Evolutionary conservation across 2,329 filamentous ascomycete genomes (phyloP).

Genomic region (Fusarium camptoceras): DNA sequence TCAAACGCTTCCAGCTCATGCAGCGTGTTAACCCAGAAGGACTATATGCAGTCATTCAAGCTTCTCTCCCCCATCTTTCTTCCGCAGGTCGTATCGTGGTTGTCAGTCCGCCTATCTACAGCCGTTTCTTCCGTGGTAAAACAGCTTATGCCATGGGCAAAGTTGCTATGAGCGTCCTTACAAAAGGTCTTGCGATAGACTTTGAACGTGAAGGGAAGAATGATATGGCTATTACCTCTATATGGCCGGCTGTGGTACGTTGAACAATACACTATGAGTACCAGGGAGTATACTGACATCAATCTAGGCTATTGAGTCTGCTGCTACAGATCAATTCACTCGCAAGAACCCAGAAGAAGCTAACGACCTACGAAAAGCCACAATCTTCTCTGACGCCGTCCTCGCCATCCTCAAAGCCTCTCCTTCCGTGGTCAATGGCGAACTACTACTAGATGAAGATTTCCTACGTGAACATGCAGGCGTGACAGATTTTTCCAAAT

Average conservation of each 20-base stretch:
- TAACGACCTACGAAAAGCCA: slow-evolving; percentile 73
- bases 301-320: slow-evolving; percentile 75
- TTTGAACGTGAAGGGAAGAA: slow-evolving; percentile 73
- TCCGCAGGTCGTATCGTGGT: slow-evolving; percentile 75
- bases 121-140: slow-evolving; percentile 86
- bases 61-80: slow-evolving; percentile 73
- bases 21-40: slow-evolving; percentile 81
- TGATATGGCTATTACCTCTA: slow-evolving; percentile 81
- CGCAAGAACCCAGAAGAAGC: slow-evolving; percentile 58
- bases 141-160: slow-evolving; percentile 85
- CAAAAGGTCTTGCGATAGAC: slow-evolving; percentile 86
- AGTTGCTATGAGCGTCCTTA: slow-evolving; percentile 83
- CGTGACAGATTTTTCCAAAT: slow-evolving; percentile 77
- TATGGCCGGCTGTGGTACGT: slow-evolving; percentile 82
- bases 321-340: slow-evolving; percentile 71
- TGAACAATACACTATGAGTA: neutral
- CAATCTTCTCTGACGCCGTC: slow-evolving; percentile 84
- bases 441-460: slow-evolving; percentile 82
- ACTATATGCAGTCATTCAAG: slow-evolving; percentile 78
- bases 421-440: slow-evolving; percentile 73
- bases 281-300: slow-evolving; percentile 1
- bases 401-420: slow-evolving; percentile 75
- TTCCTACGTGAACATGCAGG: slow-evolving; percentile 75
- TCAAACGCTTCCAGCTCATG: slow-evolving; percentile 83
- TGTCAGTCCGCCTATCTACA: slow-evolving; percentile 87